Evolutionary conservation across 805 yeast species (phyloP), one percentile per base, ranked within the genome.

Genomic region (Wickerhamiella occidentalis): DNA sequence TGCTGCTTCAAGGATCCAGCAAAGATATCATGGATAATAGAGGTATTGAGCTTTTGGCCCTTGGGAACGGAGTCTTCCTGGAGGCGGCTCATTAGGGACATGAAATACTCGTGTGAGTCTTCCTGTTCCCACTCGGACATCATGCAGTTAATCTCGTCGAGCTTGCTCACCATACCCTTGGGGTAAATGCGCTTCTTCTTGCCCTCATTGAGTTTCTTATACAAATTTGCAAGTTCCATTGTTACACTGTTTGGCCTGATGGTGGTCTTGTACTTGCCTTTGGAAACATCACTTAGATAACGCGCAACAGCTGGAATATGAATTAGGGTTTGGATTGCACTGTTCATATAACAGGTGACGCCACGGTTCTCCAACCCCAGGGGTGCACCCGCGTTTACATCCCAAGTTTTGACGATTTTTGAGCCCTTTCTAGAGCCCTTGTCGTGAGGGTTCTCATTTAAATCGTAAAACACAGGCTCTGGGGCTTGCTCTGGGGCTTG

Each of bases 41-140:
- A 82, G 55, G 80, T 74, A 55, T 82, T 83, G 59, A 88, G 69
- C 61, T 88, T 88, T 43, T 70, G 74, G n/a, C 95, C 96, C 61
- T 77, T 81, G 33, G 97, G 97, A 0, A 92, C 86, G 11, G 85
- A 75, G 62, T 88, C 96, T 61, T 88, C 96, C 66, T 88, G 97
- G 47, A 88, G 67, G 47, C 96, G 69, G 6, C 90, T 78, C 73
- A 88, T 74, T 53, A 88, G 69, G 11, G 95, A 85, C 96, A 88
- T 88, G 64, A 82, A 85, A 67, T 88, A 92, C 66, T 92, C 98
- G 66, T 92, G 98, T 0, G 95, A 83, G 66, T 92, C 98, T 65
- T 92, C 97, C 64, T 92, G 98, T 65, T 86, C 88, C 95, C 95
- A 88, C 63, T 81, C 92, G 41, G 87, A 79, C 95, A 88, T 86